Base-by-base conservation (phyloP, 176 grass and related monocot species). In the Phyllostachys edulis region DNA sequence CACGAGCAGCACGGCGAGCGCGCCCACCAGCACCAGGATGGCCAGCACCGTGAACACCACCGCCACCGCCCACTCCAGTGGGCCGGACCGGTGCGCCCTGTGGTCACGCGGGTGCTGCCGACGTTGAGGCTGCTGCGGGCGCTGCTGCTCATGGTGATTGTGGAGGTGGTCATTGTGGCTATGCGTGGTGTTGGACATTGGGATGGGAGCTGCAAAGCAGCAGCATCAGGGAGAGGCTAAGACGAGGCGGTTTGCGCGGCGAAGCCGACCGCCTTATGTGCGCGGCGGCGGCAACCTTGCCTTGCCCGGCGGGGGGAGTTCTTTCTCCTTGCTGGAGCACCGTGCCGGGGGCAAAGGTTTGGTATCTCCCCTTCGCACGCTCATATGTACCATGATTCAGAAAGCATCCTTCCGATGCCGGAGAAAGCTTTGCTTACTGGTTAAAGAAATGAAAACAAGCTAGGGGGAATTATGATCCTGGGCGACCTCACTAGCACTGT, bases 1-100 rank as follows among this genome's bases (percentile, higher is more conserved):
- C 21, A 88, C 77, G 40, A 93, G 27, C 6, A 93, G 82, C 7
- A 89, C 41, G 9, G 83, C 21, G 1, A 94, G 41, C 23, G 87
- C 87, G 0, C 45, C 87, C 29, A 85, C 9, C 6, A 94, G 82
- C 23, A 92, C 87, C 39, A 50, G 72, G 0, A 91, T 34, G 21
- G 92, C 92, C 2, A 90, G 85, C 59, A 80, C 76, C 54, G 90
- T 89, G 88, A 80, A 90, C 20, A 92, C 62, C 61, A 90, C 83
- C 61, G 62, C 81, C 40, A 21, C 15, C 18, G 73, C n/a, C 92
- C 92, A 94, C 63, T 78, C 13, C 38, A 82, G 17, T 14, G 21
- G 17, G 42, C 81, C 52, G 3, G 92, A 73, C 4, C 72, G 81
- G 60, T 63, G 1, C 10, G 41, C 47, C 10, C 83, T 7, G 21